These are phyloP conservation scores for Hydrangea macrophylla DNA, from an alignment of 148 eudicot species.

Conservation along the genomic window DNA sequence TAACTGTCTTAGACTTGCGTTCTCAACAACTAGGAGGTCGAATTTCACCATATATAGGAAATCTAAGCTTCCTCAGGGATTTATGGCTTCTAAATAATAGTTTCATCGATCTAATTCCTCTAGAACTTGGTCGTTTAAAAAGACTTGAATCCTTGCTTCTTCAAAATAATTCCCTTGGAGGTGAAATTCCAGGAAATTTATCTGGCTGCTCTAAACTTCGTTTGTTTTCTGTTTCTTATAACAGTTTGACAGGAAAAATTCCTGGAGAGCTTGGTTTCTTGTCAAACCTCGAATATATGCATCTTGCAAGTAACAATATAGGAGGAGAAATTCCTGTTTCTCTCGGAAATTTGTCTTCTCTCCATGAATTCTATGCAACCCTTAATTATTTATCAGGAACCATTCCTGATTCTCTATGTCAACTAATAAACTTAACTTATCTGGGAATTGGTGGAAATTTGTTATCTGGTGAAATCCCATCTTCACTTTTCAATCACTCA, in stretches of 20 bases:
- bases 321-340: background rate
- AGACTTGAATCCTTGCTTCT: background rate
- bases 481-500: background rate
- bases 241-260: conserved; percentile 24
- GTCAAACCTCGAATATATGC: conserved; percentile 9
- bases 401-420: background rate
- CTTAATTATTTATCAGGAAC: background rate
- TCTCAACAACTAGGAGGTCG: background rate
- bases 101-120: background rate
- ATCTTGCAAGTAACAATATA: conserved; percentile 7
- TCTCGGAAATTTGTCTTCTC: background rate
- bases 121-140: background rate
- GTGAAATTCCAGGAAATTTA: conserved; percentile 4
- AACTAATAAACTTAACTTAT: background rate
- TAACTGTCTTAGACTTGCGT: background rate
- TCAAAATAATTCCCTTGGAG: conserved; percentile 1
- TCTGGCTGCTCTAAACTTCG: conserved; percentile 13
- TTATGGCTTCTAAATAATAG: conserved; percentile 1
- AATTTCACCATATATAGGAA: conserved; percentile 3
- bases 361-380: background rate
- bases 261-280: conserved; percentile 25
- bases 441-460: background rate
- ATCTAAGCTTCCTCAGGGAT: background rate
- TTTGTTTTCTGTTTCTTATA: background rate
- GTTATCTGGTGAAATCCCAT: background rate